These are phyloP conservation scores for Cucumis cinereus DNA, from an alignment of 306 rosid species.

Conservation along the genomic window DNA sequence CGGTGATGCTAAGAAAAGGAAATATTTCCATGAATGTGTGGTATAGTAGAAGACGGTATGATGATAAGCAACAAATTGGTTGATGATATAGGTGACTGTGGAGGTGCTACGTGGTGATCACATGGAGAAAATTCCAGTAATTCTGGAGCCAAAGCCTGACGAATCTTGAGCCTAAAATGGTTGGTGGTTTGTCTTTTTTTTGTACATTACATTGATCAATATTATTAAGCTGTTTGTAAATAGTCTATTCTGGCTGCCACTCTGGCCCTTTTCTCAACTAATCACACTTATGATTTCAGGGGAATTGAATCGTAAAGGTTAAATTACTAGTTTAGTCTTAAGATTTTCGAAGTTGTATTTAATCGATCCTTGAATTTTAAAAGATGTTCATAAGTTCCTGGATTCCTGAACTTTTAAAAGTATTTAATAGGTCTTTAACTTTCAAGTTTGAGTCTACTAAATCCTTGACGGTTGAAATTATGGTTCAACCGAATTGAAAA, in stretches of 20 bases:
- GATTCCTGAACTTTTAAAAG: no score
- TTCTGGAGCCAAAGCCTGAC: conserved; percentile 83
- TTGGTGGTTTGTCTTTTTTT: neutral
- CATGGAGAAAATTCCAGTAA: conserved; percentile 82
- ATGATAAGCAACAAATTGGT: neutral
- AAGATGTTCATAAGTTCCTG: no score
- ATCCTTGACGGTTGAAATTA: no score
- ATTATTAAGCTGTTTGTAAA: neutral
- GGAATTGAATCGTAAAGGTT: neutral
- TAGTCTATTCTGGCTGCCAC: neutral
- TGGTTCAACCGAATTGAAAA: no score
- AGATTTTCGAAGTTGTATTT: no score
- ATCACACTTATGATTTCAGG: neutral
- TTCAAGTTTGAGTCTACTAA: no score
- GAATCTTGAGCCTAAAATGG: conserved; percentile 34
- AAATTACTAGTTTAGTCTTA: no score
- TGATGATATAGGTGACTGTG: conserved; percentile 48
- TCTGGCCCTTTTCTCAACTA: neutral
- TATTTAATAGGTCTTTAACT: no score
- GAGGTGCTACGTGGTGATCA: conserved; percentile 95
- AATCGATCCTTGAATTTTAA: no score
- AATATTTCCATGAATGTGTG: neutral
- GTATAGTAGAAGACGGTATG: neutral
- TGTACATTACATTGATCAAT: conserved; percentile 9
- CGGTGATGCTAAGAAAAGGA: neutral